Evolutionary conservation across 1,139 yeast species (phyloP).

Genomic region (Hyphopichia khmerensis): DNA sequence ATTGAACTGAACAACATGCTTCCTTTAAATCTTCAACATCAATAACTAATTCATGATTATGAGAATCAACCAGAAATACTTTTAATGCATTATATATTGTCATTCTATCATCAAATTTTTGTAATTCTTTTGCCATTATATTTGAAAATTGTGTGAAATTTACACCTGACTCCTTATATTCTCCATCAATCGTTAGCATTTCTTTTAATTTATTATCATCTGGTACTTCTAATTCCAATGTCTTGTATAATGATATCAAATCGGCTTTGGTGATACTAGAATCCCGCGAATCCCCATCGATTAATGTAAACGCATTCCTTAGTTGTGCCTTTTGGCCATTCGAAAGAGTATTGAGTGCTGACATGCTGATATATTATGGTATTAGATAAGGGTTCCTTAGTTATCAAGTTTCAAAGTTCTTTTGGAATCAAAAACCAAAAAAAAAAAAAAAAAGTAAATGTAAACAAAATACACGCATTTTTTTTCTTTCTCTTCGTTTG

Average conservation of each 20-base stretch:
- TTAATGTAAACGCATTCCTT: constrained; percentile 52
- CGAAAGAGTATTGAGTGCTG: constrained; percentile 39
- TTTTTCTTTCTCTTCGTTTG: background rate
- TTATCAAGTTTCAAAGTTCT: background rate
- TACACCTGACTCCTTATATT: constrained; percentile 35
- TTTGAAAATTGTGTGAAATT: constrained; percentile 72
- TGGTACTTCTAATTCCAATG: constrained; percentile 47
- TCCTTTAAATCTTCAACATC: constrained; percentile 52
- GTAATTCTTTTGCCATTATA: constrained; percentile 60
- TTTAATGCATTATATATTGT: constrained; percentile 65
- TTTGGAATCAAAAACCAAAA: too few relatives aligned
- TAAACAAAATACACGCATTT: constrained; percentile 6
- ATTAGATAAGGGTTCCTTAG: too few relatives aligned
- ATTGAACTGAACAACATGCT: constrained; percentile 46
- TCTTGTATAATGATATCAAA: constrained; percentile 52
- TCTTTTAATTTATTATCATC: constrained; percentile 39
- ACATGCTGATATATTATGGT: too few relatives aligned
- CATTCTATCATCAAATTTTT: constrained; percentile 56
- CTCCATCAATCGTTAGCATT: constrained; percentile 45
- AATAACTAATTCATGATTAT: constrained; percentile 34
- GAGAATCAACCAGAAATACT: constrained; percentile 50
- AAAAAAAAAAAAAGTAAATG: too few relatives aligned
- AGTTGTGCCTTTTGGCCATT: constrained; percentile 43
- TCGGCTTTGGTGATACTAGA: constrained; percentile 64
- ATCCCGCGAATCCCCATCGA: constrained; percentile 82